phyloP scores from a whole-genome alignment of 257 asterid species.

The Salvia rosmarinus region DNA sequence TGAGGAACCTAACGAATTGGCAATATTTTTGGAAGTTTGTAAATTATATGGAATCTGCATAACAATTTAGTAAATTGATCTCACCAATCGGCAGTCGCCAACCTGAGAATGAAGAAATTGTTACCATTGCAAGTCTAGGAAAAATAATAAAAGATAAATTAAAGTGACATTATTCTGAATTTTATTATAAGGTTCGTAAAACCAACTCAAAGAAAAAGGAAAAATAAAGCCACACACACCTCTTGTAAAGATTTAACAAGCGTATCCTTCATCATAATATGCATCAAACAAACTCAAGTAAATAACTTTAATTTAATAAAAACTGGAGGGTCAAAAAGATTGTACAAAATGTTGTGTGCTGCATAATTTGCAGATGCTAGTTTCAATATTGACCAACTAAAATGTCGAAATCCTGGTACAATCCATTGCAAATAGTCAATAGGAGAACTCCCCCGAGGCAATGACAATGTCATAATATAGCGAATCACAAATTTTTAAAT shows the following conservation, averaged over 20 bases:
- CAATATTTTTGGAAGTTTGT: too few relatives aligned
- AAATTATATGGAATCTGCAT: too few relatives aligned
- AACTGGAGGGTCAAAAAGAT: neutral
- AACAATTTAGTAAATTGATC: too few relatives aligned
- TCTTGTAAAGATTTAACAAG: neutral
- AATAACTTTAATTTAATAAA: neutral
- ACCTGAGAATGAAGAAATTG: too few relatives aligned
- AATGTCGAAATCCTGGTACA: constrained; percentile 26
- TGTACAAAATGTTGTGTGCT: constrained; percentile 32
- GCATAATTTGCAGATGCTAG: constrained; percentile 26
- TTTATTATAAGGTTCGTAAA: too few relatives aligned
- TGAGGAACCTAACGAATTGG: too few relatives aligned
- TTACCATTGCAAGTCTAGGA: too few relatives aligned
- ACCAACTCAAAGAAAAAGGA: too few relatives aligned
- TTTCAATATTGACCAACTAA: neutral
- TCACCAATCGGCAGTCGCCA: too few relatives aligned
- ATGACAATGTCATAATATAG: neutral
- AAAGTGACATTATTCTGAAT: too few relatives aligned
- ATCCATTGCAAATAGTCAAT: constrained; percentile 21
- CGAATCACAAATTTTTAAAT: neutral
- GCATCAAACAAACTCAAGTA: constrained; percentile 13
- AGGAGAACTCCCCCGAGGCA: constrained; percentile 1
- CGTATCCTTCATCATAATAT: constrained; percentile 12
- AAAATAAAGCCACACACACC: neutral
- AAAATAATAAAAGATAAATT: too few relatives aligned